Base-by-base conservation (phyloP, 2,329 filamentous ascomycete species). In the Chlorencoelia australis region DNA sequence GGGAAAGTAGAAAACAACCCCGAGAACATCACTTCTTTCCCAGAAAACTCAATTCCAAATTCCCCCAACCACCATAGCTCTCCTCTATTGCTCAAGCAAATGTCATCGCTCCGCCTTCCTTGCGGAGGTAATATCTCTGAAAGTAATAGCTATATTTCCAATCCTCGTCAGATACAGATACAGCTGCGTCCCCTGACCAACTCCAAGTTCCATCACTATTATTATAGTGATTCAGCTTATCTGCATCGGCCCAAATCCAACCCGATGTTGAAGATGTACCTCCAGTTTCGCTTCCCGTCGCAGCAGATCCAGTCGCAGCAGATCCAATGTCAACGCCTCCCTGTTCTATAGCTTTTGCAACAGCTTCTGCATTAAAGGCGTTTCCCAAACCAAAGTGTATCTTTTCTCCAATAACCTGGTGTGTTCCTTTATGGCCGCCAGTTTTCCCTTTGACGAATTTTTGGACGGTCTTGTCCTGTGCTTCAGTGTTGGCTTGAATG, bases 331-430 rank as follows among this genome's bases (percentile, higher is more conserved):
- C 33, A 35, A 35, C 32, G 13, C 33, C 33, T 20, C 33, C 25
- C 15, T 16, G 28, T 30, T 35, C 33, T 28, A 35, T 30, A 14
- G 33, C 33, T 2, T 25, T 22, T 35, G 24, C 33, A 13, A 30
- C 33, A 3, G 5, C 24, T 18, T 35, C 33, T 14, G 29, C 26
- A n/a, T 35, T 15, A 16, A 35, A 29, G 5, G 19, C 29, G 13
- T 13, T 29, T 35, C 33, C 33, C 19, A 35, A 29, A 4, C 5
- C 15, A 29, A 35, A 35, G 24, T 17, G 14, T 14, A 35, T 30
- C 26, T 29, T 29, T 29, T 29, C 24, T 35, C 33, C 33, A 21
- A 35, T 35, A 14, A 29, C 10, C 33, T 35, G 25, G 25, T 35
- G 24, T 19, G 25, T 35, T 19, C 33, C 33, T 29, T 29, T 35